Conservation (phyloP, 1,284 basidiomycete genomes). For the Phlebopus sp. region DNA sequence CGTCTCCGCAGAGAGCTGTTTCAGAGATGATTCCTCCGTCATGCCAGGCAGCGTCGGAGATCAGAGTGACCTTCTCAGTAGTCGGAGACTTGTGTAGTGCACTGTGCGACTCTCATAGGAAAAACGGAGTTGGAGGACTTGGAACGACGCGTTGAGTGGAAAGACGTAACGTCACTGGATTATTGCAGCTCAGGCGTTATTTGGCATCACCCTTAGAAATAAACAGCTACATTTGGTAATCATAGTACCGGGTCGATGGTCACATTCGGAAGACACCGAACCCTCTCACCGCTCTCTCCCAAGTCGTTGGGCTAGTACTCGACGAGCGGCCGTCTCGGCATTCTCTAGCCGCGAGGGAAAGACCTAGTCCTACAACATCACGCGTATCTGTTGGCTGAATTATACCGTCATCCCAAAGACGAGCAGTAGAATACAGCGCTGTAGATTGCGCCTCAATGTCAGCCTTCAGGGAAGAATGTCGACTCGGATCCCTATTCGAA, state of each 20-base stretch:
- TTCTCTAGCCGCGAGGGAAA: slow-evolving; percentile 68
- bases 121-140: not conserved
- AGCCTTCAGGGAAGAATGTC: slow-evolving; percentile 69
- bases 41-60: slow-evolving; percentile 12
- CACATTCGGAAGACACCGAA: slow-evolving; percentile 93
- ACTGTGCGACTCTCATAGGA: not conserved
- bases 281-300: slow-evolving; percentile 72
- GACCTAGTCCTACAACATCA: slow-evolving; percentile 80
- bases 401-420: slow-evolving; percentile 95
- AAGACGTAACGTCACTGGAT: not conserved
- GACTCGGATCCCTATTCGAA: slow-evolving; percentile 62
- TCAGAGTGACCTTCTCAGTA: not conserved
- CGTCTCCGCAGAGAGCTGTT: slow-evolving; percentile 49
- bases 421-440: slow-evolving; percentile 83
- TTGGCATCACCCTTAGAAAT: slow-evolving; percentile 19
- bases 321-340: slow-evolving; percentile 20
- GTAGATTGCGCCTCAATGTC: slow-evolving; percentile 88
- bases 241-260: slow-evolving; percentile 23
- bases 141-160: not conserved
- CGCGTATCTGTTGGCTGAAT: slow-evolving; percentile 91
- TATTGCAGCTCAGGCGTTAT: slow-evolving; percentile 10
- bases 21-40: slow-evolving; percentile 18
- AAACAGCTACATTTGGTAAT: slow-evolving; percentile 29
- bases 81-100: slow-evolving; percentile 2
- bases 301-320: slow-evolving; percentile 44